Conservation (phyloP, 2,329 filamentous ascomycete species). For the Penicillium sumatraense region DNA sequence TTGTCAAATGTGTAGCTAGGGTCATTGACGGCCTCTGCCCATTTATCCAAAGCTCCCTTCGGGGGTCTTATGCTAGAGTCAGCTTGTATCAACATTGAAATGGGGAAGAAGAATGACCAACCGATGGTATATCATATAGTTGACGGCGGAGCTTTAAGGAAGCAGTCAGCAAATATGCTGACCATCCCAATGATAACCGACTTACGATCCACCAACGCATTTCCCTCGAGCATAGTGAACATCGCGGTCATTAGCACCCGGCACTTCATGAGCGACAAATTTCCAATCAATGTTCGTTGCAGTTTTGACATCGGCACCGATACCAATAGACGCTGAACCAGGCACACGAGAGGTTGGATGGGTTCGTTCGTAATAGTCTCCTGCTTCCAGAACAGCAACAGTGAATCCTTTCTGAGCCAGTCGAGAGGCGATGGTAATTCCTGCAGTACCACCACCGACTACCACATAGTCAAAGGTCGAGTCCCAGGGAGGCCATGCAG, state of each 20-base stretch:
- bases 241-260: constrained; percentile 48
- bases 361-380: constrained; percentile 56
- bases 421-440: constrained; percentile 52
- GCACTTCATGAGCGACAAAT: constrained; percentile 54
- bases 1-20: constrained; percentile 38
- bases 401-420: constrained; percentile 54
- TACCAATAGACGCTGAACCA: constrained; percentile 24
- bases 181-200: neutral
- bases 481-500: constrained; percentile 11
- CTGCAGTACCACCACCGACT: constrained; percentile 45
- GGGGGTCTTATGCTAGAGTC: constrained; percentile 24
- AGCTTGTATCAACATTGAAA: neutral
- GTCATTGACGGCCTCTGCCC: constrained; percentile 39
- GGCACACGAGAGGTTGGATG: constrained; percentile 59
- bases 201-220: constrained; percentile 37
- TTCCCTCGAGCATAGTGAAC: constrained; percentile 36
- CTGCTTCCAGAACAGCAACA: constrained; percentile 46
- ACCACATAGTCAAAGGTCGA: constrained; percentile 37
- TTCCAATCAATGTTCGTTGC: constrained; percentile 56
- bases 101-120: neutral
- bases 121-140: constrained; percentile 42
- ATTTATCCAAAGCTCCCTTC: constrained; percentile 32
- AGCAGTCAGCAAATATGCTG: neutral
- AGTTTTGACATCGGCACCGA: constrained; percentile 23
- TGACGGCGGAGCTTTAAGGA: constrained; percentile 32